phyloP scores from a whole-genome alignment of 495 filamentous ascomycete genomes.

The Astrothelium subdiscretum region DNA sequence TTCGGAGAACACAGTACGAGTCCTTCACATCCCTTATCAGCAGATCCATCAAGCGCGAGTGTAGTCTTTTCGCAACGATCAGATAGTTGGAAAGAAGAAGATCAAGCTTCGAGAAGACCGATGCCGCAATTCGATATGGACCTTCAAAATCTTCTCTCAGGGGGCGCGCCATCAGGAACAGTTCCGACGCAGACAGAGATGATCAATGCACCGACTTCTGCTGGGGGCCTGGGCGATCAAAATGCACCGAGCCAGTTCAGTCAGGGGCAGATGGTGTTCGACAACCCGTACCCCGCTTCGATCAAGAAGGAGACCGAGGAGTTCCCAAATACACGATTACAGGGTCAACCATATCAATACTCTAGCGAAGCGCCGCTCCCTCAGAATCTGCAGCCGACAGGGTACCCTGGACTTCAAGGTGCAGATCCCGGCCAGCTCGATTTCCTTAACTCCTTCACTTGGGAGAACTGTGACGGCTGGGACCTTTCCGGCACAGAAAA shows the following conservation, averaged over 20 bases:
- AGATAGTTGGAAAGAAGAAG: background rate
- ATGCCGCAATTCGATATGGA: constrained; percentile 54
- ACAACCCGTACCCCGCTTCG: background rate
- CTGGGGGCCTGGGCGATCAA: constrained; percentile 14
- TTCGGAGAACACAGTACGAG: constrained; percentile 4
- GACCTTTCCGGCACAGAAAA: constrained; percentile 23
- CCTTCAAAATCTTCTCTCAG: constrained; percentile 43
- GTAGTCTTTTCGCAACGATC: background rate
- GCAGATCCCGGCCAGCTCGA: constrained; percentile 22
- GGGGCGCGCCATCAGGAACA: constrained; percentile 11
- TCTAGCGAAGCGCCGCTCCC: background rate
- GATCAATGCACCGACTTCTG: background rate
- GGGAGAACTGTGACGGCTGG: constrained; percentile 5
- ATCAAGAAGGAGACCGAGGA: background rate
- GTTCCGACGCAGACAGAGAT: background rate
- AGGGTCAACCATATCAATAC: background rate
- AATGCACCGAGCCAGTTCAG: constrained; percentile 14
- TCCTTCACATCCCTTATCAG: background rate
- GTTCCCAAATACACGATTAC: background rate
- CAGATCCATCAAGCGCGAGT: constrained; percentile 15
- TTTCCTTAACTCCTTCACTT: constrained; percentile 21
- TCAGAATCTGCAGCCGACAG: background rate
- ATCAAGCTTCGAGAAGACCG: constrained; percentile 12
- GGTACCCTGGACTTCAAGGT: background rate
- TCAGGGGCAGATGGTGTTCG: background rate